A percentile compares a stretch with the other conserved stretches of the same genome.
Evolutionary conservation across 345 rosid genomes (phyloP).

Genomic region (Citrus reticulata): DNA sequence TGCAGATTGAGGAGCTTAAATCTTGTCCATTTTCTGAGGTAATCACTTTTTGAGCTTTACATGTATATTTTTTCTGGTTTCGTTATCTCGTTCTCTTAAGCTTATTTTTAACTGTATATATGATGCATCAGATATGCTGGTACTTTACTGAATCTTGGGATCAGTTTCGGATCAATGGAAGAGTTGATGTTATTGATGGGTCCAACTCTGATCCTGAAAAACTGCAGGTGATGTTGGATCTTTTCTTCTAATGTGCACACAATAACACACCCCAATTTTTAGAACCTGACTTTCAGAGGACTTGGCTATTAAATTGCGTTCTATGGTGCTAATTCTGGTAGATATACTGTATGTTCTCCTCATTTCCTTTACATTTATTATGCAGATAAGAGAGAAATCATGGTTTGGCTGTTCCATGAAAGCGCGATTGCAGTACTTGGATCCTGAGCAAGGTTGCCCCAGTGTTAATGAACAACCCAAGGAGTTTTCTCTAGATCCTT

Average conservation of each 20-base stretch:
- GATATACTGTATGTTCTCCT: slow-evolving; percentile 2
- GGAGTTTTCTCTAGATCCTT: slow-evolving; percentile 50
- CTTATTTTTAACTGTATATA: not conserved
- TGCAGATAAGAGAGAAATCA: slow-evolving; percentile 77
- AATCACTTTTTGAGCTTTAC: slow-evolving; percentile 3
- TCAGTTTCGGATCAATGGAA: slow-evolving; percentile 85
- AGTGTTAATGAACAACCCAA: slow-evolving; percentile 29
- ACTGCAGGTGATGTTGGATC: slow-evolving; percentile 48
- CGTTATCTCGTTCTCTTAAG: not conserved
- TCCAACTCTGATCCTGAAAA: slow-evolving; percentile 53
- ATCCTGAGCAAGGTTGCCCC: slow-evolving; percentile 66
- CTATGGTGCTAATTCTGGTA: not conserved
- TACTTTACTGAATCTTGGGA: slow-evolving; percentile 88
- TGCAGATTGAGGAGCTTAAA: slow-evolving; percentile 79
- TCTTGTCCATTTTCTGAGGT: slow-evolving; percentile 87
- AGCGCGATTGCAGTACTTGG: slow-evolving; percentile 63
- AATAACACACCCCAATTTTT: not conserved
- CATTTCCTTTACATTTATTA: not conserved
- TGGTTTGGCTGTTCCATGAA: slow-evolving; percentile 70
- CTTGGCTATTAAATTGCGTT: not conserved
- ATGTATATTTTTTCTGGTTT: not conserved
- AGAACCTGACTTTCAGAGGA: not conserved
- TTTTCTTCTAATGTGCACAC: not conserved
- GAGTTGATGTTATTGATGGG: slow-evolving; percentile 64
- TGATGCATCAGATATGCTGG: slow-evolving; percentile 62